phyloP scores from a whole-genome alignment of 352 stramenopile species.

The Globisporangium carolinianum region DNA sequence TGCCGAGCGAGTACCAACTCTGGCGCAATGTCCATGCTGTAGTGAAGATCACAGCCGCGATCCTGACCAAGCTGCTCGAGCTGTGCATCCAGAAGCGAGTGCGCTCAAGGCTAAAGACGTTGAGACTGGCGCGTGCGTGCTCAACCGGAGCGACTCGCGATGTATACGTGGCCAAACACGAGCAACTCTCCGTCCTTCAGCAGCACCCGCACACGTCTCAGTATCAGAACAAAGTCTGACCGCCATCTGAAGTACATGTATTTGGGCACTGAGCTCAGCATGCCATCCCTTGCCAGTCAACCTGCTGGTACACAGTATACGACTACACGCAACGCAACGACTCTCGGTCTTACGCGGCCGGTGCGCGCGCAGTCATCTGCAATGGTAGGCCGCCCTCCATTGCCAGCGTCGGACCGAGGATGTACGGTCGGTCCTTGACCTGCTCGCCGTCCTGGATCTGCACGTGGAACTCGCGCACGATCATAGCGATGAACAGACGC shows the following conservation, averaged over 20 bases:
- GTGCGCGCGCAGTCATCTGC: constrained; percentile 22
- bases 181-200: constrained; percentile 68
- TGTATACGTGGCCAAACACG: constrained; percentile 27
- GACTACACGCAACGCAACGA: too few relatives aligned
- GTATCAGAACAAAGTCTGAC: constrained; percentile 45
- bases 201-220: constrained; percentile 56
- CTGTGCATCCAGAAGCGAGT: not conserved
- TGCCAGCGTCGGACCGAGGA: constrained; percentile 47
- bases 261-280: too few relatives aligned
- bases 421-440: constrained; percentile 32
- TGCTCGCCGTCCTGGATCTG: constrained; percentile 29
- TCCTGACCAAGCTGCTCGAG: constrained; percentile 37
- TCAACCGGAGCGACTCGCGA: constrained; percentile 4
- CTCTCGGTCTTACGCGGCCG: too few relatives aligned
- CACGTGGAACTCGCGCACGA: constrained; percentile 38
- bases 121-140: constrained; percentile 16
- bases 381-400: constrained; percentile 47
- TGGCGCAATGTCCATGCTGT: constrained; percentile 3
- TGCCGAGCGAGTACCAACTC: constrained; percentile 48
- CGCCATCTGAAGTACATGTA: too few relatives aligned
- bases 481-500: constrained; percentile 50
- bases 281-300: too few relatives aligned
- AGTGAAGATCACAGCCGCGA: constrained; percentile 16
- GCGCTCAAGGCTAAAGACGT: too few relatives aligned
- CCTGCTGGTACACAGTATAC: too few relatives aligned